phyloP scores from a whole-genome alignment of 2,329 filamentous ascomycete genomes.

The Curvularia verruculosa region DNA sequence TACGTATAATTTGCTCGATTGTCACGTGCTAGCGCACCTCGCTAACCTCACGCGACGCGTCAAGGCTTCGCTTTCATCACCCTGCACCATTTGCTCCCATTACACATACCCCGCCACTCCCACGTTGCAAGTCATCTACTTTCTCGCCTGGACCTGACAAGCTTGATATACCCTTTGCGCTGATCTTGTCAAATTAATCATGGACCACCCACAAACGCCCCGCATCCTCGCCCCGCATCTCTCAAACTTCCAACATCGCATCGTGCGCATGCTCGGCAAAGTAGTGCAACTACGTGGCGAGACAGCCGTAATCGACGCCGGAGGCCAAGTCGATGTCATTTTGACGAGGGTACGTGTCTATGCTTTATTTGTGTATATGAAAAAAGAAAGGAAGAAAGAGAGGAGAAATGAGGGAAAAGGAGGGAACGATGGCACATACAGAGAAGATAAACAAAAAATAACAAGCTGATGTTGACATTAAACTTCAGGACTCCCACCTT shows the following conservation, averaged over 20 bases:
- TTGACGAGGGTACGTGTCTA: slow-evolving; percentile 69
- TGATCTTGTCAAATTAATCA: slow-evolving; percentile 6
- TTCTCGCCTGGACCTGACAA: not conserved
- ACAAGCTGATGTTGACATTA: not conserved
- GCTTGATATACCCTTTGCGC: not conserved
- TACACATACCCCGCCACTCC: not conserved
- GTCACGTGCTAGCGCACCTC: slow-evolving; percentile 18
- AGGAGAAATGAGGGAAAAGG: not conserved
- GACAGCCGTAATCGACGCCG: slow-evolving; percentile 78
- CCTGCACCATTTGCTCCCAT: not conserved
- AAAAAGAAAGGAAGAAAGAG: not conserved
- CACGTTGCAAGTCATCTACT: not conserved
- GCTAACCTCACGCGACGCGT: slow-evolving; percentile 19
- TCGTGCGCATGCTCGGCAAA: slow-evolving; percentile 84
- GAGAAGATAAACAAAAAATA: not conserved
- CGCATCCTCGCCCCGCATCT: slow-evolving; percentile 84
- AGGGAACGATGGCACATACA: not conserved
- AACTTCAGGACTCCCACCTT: slow-evolving; percentile 70
- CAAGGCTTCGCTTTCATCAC: slow-evolving; percentile 6
- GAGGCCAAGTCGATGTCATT: slow-evolving; percentile 73
- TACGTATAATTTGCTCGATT: not conserved
- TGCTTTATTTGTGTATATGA: not conserved
- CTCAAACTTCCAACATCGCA: slow-evolving; percentile 70
- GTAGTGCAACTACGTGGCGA: slow-evolving; percentile 84
- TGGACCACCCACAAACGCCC: slow-evolving; percentile 62